Base-by-base conservation (phyloP, 2,329 filamentous ascomycete genomes). In the Trichoderma aggressivum region DNA sequence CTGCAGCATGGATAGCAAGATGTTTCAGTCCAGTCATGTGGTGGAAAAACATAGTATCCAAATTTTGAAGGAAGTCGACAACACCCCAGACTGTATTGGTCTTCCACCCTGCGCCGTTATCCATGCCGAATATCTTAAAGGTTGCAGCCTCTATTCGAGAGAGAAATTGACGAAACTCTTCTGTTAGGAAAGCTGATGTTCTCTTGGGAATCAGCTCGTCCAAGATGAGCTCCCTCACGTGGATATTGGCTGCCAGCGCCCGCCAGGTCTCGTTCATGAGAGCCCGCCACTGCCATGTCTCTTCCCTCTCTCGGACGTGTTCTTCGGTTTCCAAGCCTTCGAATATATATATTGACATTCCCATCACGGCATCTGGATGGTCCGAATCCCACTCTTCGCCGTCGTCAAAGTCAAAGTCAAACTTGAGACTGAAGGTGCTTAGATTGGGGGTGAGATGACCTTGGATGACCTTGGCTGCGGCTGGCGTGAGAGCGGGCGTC, bases 221-320 rank as follows among this genome's bases (percentile, higher is more conserved):
- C 5, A 66, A 21, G 47, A 58, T 55, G 36, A 66, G 63, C 30
- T 39, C 63, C 21, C 63, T 58, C 63, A 66, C 50, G 39, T 66
- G 34, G 14, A 28, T 58, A 39, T 66, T 66, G 30, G 63, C 5
- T 30, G 50, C 34, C 30, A 66, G 32, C 30, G 63, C 47, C 26
- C 12, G 14, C 63, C 63, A 66, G n/a, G 63, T 58, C 63, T 66
- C 63, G 26, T 58, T 66, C 50, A 43, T 66, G 56, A 66, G 63
- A 36, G 63, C 63, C 12, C 63, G 50, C 63, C 63, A 66, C 30
- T 43, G 47, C 47, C 47, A 66, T 30, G 21, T 28, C 30, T 39
- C 34, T 43, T 66, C 63, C 6, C 53, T 66, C 30, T 55, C 53
- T 21, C 32, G 50, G 30, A 66, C 24, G 1, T 58, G 39, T 10